Base-by-base conservation (phyloP, 2,329 filamentous ascomycete species). In the Aspergillus jensenii region DNA sequence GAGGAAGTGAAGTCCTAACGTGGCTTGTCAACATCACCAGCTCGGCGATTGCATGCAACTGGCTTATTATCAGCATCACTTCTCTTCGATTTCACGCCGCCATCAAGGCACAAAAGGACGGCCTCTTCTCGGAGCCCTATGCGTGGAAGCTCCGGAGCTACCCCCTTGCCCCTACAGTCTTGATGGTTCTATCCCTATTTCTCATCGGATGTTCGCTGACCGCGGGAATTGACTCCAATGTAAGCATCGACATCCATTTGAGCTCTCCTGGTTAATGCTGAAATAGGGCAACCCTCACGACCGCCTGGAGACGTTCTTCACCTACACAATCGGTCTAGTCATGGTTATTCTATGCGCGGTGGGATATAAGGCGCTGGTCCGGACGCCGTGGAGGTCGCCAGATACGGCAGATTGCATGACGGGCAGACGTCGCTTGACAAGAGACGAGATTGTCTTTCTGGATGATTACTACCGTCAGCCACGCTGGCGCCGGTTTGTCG, bases 31-130 rank as follows among this genome's bases (percentile, higher is more conserved):
- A 46, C 46, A 71, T 76, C 52, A 67, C 71, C 7, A 71, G 67
- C 27, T 63, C 72, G 2, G 66, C 65, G 4, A 73, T 66, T 60
- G 74, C 74, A 59, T 66, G 63, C 58, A 68, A 68, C 51, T 76
- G 72, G 71, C 62, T 73, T 27, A 68, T 76, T 21, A 69, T 76
- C 41, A 53, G 65, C 11, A 64, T 72, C 55, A 73, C 68, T 6
- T 68, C 64, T 4, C 70, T 63, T 40, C 65, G 70, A 6, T 76
- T 76, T 60, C 72, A 63, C 15, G 58, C 62, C 8, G 69, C 68
- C 6, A 51, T 64, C 19, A 56, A 61, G 37, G 59, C 61, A 2
- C 64, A 62, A 21, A 61, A 62, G 3, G 62, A 58, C 7, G 53
- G 60, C 2, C 58, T 74, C 1, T 71, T 74, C 56, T 40, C 55